phyloP scores from a whole-genome alignment of 352 stramenopile species.

The Phytophthora nicotianae region DNA sequence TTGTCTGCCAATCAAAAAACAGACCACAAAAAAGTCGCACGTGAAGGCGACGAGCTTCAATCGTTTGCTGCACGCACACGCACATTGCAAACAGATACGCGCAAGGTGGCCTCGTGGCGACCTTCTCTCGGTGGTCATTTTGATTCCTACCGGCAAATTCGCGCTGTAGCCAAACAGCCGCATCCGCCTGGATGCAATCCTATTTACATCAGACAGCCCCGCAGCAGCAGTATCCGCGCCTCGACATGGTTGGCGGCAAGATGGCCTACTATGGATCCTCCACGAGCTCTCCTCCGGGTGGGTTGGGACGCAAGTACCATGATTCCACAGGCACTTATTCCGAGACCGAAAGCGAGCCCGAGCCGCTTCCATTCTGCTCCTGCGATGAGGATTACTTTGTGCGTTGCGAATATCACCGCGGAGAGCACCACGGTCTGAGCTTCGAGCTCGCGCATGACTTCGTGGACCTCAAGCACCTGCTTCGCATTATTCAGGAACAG shows the following conservation, averaged over 20 bases:
- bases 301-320: conserved; percentile 30
- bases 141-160: conserved; percentile 19
- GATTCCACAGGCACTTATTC: conserved; percentile 46
- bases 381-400: conserved; percentile 54
- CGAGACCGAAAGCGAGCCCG: conserved; percentile 57
- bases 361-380: conserved; percentile 53
- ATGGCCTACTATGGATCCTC: conserved; percentile 25
- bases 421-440: conserved; percentile 55
- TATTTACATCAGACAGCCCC: conserved; percentile 11
- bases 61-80: conserved; percentile 18
- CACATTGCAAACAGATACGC: conserved; percentile 19
- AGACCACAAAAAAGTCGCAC: conserved; percentile 27
- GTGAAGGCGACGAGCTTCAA: conserved; percentile 17
- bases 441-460: conserved; percentile 61
- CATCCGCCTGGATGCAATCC: conserved; percentile 20
- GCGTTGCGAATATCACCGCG: conserved; percentile 53
- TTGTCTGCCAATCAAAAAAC: conserved; percentile 20
- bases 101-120: conserved; percentile 6
- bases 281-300: conserved; percentile 15
- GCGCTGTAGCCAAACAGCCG: conserved; percentile 9
- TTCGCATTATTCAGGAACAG: conserved; percentile 53
- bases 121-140: conserved; percentile 19
- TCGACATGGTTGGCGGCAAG: conserved; percentile 29
- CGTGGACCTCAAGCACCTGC: conserved; percentile 51
- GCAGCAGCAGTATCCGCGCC: conserved; percentile 8